A percentile compares a stretch with the other conserved stretches of the same genome.
Evolutionary conservation across 1,284 basidiomycete genomes (phyloP).

Genomic region (Blastosporella zonata): DNA sequence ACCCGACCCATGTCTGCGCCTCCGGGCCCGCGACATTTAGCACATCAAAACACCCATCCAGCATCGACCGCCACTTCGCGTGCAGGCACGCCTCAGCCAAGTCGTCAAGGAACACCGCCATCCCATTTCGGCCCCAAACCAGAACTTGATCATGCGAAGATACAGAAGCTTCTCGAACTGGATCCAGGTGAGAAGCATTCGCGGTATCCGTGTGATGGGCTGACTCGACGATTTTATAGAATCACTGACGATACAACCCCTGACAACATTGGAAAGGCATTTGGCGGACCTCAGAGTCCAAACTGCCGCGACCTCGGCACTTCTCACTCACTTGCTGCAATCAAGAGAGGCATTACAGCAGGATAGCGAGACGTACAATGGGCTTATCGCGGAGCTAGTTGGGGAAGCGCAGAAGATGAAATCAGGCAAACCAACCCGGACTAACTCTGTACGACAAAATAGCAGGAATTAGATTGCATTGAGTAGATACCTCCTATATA

Average conservation of each 20-base stretch:
- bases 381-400: slow-evolving; percentile 78
- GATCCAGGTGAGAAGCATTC: slow-evolving; percentile 53
- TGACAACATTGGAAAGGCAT: slow-evolving; percentile 62
- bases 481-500: background rate
- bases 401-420: slow-evolving; percentile 79
- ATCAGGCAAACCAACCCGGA: slow-evolving; percentile 48
- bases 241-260: slow-evolving; percentile 65
- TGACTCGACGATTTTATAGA: slow-evolving; percentile 41
- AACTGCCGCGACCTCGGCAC: slow-evolving; percentile 68
- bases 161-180: slow-evolving; percentile 65
- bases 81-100: slow-evolving; percentile 56
- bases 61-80: slow-evolving; percentile 45
- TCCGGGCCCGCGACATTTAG: slow-evolving; percentile 53
- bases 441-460: slow-evolving; percentile 44
- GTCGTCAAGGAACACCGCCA: slow-evolving; percentile 29
- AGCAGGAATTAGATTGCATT: slow-evolving; percentile 36
- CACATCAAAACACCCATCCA: slow-evolving; percentile 33
- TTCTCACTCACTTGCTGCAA: slow-evolving; percentile 80
- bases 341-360: slow-evolving; percentile 81
- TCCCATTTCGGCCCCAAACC: slow-evolving; percentile 70
- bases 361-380: slow-evolving; percentile 84
- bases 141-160: slow-evolving; percentile 60
- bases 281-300: slow-evolving; percentile 65
- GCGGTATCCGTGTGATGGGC: background rate
- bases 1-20: slow-evolving; percentile 81